Conservation (phyloP, 495 filamentous ascomycete species). For the Aspergillus baeticus region DNA sequence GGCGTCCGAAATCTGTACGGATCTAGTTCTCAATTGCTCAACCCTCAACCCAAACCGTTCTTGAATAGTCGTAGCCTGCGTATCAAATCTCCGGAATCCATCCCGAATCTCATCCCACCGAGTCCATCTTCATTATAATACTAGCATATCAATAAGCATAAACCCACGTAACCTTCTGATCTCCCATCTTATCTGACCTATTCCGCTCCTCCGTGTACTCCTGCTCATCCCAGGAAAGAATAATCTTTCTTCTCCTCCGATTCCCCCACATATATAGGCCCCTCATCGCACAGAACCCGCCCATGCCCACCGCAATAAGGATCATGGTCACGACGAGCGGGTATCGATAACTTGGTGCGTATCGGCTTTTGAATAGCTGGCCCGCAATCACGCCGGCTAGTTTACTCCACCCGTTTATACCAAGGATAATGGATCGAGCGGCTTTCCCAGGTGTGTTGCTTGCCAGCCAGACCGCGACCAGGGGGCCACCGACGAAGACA, state of each 20-base stretch:
- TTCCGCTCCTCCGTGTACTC: background rate
- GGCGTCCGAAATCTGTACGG: no score
- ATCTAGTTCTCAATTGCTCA: no score
- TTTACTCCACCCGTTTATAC: constrained; percentile 7
- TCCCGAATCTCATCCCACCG: no score
- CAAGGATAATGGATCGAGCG: background rate
- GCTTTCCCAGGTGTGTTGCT: background rate
- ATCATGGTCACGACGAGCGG: constrained; percentile 8
- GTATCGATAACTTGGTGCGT: constrained; percentile 6
- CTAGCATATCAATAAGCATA: constrained; percentile 2
- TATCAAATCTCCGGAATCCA: no score
- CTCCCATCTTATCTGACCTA: background rate
- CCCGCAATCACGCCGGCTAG: constrained; percentile 9
- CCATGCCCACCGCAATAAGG: constrained; percentile 8
- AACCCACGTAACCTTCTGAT: background rate
- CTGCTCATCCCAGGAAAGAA: background rate
- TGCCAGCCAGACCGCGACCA: constrained; percentile 5
- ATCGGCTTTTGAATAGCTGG: background rate
- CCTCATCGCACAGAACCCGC: background rate
- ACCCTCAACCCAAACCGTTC: no score
- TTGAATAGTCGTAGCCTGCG: no score
- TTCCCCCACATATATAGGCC: constrained; percentile 8
- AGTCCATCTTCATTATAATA: no score
- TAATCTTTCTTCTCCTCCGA: background rate
- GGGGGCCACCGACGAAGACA: background rate